Evolutionary conservation across 371 early-diverging fungal genomes (phyloP), one percentile per base, ranked within the genome.

Genomic region (Encephalitozoon hellem): DNA sequence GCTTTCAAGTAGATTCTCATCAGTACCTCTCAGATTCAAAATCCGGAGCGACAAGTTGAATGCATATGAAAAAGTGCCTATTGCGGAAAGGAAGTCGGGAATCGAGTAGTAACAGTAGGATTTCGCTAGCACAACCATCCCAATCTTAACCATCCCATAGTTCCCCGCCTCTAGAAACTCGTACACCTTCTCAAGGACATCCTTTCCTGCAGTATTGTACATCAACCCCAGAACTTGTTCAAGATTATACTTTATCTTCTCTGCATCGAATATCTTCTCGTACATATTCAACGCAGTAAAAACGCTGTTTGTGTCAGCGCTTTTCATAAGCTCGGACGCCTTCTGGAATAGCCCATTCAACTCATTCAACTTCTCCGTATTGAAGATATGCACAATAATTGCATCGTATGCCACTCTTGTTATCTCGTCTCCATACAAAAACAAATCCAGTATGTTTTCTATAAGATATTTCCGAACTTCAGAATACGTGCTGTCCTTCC

Each of bases 41-140:
- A 82, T 75, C n/a, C 43, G 23, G 1, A 79, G 49, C 0, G 78
- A n/a, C 23, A 76, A 53, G 9, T 80, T 76, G 9, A 82, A 47
- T n/a, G 74, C 67, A 18, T 59, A 43, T 2, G 68, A 55, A 52
- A 73, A 82, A 8, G 74, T 67, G 6, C 73, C 70, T 12, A 74
- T 39, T 26, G 52, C 23, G 3, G 21, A 11, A 21, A 77, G 63
- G 38, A 64, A 72, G 30, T 74, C 47, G 30, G 85, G 85, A 38
- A 85, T 51, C 4, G 72, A 70, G 76, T 83, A 85, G 63, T 78
- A 69, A 25, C 67, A 55, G 53, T 75, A 82, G 5, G 77, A 45
- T 51, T 82, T 73, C 2, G 77, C 64, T 41, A 85, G 26, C 32
- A 81, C 45, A 53, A 80, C 80, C 72, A 83, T 69, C 39, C 38